These are phyloP conservation scores for Carpinus viminea DNA, from an alignment of 306 rosid species.

Conservation along the genomic window DNA sequence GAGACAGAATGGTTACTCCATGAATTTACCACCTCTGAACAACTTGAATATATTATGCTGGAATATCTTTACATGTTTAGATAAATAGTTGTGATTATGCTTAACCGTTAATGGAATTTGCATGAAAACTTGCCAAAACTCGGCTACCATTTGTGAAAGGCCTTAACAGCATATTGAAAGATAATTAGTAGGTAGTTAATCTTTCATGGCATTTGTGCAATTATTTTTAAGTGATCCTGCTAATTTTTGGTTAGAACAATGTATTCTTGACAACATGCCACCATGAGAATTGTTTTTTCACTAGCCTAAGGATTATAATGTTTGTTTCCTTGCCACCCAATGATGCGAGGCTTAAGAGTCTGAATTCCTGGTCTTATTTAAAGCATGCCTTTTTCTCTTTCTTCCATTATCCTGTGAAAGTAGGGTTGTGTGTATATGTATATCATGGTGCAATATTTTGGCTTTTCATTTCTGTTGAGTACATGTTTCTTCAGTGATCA, in stretches of 20 bases:
- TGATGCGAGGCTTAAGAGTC: background rate
- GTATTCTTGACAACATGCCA: background rate
- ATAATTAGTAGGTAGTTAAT: background rate
- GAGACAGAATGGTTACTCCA: too few relatives aligned
- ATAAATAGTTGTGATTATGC: background rate
- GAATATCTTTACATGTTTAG: background rate
- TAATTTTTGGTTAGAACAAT: background rate
- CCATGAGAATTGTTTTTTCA: background rate
- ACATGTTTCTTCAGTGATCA: conserved; percentile 13
- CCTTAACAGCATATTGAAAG: background rate
- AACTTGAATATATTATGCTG: background rate
- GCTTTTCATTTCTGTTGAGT: background rate
- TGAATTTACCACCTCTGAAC: background rate
- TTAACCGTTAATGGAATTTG: background rate
- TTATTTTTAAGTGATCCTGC: background rate
- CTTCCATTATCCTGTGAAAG: background rate
- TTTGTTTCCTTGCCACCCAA: background rate
- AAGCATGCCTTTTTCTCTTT: background rate
- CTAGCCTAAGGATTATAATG: conserved; percentile 8
- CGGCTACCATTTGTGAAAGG: background rate
- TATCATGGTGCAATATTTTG: conserved; percentile 5
- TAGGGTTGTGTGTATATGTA: background rate
- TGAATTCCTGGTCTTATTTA: background rate
- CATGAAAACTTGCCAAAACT: background rate
- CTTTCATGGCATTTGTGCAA: background rate